phyloP scores from a whole-genome alignment of 441 rosid genomes.

The Mallotus repandus region DNA sequence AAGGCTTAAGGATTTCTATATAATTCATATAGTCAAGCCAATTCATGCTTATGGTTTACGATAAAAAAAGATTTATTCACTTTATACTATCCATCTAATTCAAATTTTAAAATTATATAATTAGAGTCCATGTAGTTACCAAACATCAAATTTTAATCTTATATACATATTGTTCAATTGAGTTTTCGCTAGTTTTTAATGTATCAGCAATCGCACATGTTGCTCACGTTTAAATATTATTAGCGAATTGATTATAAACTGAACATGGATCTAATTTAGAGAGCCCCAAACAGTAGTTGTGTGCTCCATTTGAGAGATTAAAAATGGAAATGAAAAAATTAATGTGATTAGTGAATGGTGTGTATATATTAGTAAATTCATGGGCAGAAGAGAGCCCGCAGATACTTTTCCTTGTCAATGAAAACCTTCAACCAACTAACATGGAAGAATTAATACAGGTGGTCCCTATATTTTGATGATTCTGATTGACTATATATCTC shows the following conservation, averaged over 20 bases:
- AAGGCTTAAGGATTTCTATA: no score
- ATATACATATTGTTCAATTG: no score
- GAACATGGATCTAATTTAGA: background rate
- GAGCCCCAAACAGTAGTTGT: constrained; percentile 1
- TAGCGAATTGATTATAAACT: background rate
- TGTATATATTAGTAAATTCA: background rate
- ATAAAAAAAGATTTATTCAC: no score
- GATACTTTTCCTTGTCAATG: constrained; percentile 8
- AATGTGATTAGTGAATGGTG: background rate
- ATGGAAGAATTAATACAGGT: constrained; percentile 19
- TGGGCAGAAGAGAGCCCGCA: background rate
- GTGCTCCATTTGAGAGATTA: background rate
- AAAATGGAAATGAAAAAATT: constrained; percentile 1
- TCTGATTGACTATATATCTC: background rate
- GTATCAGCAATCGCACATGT: background rate
- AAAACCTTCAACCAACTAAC: constrained; percentile 22
- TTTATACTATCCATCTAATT: no score
- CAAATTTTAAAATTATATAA: no score
- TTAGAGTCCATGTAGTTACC: no score
- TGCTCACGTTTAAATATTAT: background rate
- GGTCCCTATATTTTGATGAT: constrained; percentile 21
- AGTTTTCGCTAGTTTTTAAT: background rate
- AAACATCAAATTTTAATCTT: no score
- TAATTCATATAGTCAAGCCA: no score
- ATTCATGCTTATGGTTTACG: no score